Evolutionary conservation across 1,139 yeast species (phyloP), one percentile per base, ranked within the genome.

Genomic region (Taiozyma onychis): DNA sequence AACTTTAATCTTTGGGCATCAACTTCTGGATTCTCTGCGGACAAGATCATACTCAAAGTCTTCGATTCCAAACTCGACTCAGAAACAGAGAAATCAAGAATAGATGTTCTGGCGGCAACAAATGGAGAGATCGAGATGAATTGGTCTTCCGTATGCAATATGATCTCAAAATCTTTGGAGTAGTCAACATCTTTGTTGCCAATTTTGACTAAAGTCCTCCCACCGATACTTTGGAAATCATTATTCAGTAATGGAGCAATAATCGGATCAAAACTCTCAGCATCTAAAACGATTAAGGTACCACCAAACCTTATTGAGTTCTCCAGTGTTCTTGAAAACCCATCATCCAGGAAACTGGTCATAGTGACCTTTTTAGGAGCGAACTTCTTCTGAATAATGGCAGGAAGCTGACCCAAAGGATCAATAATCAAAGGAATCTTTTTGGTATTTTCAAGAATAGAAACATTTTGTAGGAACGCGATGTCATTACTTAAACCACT

Each of bases 301-400:
- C 89, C 90, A 9, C 99, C 98, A 72, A 91, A 91, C 54, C 95
- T 72, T 28, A 91, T 66, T 0, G 96, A 84, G 61, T 89, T 86
- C 62, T 89, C 96, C 27, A 91, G 66, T 48, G 81, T 87, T 58
- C 81, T 85, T 5, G 78, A 64, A 63, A 85, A 87, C 0, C 85
- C 78, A n/a, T 77, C 78, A 59, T 86, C 88, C 48, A 85, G 66
- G 61, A 90, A 91, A 57, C 95, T 87, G 0, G 96, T 79, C 0
- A 80, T 64, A 0, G 76, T 70, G 2, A 85, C 63, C 47, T 74
- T 75, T 41, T 72, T 70, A 1, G 71, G 70, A 1, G 61, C 54
- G 39, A 63, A 56, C 37, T 66, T 63, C 21, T 66, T 62, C 3
- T 59, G 52, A 27, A 88, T 54, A 14, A 78, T 70, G 0, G 74